Conservation (phyloP, 441 rosid genomes). For the Flueggea neowawraea region DNA sequence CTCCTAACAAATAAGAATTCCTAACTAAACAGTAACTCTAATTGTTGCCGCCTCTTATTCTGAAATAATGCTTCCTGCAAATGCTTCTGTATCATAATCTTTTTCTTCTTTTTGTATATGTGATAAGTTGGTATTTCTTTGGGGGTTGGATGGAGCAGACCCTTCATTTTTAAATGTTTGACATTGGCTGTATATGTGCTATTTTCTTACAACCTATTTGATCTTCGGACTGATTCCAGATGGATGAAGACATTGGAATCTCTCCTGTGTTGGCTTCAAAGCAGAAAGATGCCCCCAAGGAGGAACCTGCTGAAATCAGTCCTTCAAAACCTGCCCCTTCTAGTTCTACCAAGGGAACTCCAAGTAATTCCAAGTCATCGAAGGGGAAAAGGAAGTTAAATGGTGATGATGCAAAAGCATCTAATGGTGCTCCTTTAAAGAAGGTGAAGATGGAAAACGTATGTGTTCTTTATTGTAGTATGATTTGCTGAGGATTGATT, state of each 20-base stretch:
- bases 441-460: conserved; percentile 88
- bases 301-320: conserved; percentile 72
- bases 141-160: too few species aligned
- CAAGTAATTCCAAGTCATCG: conserved; percentile 65
- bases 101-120: too few species aligned
- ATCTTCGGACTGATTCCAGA: conserved; percentile 27
- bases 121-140: too few species aligned
- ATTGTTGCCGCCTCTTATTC: too few species aligned
- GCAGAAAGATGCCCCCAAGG: conserved; percentile 65
- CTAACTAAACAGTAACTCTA: too few species aligned
- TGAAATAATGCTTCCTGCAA: too few species aligned
- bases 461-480: conserved; percentile 15
- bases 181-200: not conserved
- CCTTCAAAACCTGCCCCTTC: conserved; percentile 68
- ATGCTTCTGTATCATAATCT: too few species aligned
- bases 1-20: too few species aligned
- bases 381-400: conserved; percentile 87
- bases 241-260: conserved; percentile 57
- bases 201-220: not conserved
- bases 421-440: conserved; percentile 61
- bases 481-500: too few species aligned
- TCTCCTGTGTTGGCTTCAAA: conserved; percentile 55
- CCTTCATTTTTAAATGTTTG: too few species aligned
- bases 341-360: conserved; percentile 62
- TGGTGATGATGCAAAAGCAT: conserved; percentile 58